Percentiles rank a stretch among this genome's conserved stretches.
Evolutionary conservation across 2,329 filamentous ascomycete genomes (phyloP).

Genomic region (Colletotrichum viniferum): DNA sequence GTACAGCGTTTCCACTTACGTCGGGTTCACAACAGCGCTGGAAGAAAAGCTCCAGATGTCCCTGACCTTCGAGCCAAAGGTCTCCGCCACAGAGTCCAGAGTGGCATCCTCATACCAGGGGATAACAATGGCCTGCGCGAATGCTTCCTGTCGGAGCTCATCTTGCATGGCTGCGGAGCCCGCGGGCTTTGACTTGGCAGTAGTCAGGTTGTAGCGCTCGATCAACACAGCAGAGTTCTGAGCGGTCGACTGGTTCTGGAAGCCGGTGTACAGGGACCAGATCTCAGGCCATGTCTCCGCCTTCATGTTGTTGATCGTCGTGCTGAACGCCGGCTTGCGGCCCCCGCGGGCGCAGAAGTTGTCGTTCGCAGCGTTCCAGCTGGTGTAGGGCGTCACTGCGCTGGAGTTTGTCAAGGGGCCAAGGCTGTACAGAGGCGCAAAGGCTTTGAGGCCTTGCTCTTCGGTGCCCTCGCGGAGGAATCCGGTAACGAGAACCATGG

Average conservation of each 20-base stretch:
- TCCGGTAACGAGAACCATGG: constrained; percentile 33
- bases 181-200: constrained; percentile 26
- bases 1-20: neutral
- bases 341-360: constrained; percentile 38
- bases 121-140: constrained; percentile 36
- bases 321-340: constrained; percentile 42
- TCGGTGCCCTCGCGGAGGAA: constrained; percentile 35
- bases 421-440: constrained; percentile 37
- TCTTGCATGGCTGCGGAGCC: constrained; percentile 31
- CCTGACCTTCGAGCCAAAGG: constrained; percentile 35
- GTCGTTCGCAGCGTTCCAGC: constrained; percentile 42
- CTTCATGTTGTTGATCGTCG: constrained; percentile 35
- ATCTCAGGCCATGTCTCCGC: constrained; percentile 39
- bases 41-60: constrained; percentile 28
- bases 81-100: constrained; percentile 36
- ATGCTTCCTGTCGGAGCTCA: constrained; percentile 35
- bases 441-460: constrained; percentile 31
- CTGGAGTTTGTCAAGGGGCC: constrained; percentile 30
- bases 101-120: constrained; percentile 41
- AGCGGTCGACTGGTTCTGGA: constrained; percentile 34
- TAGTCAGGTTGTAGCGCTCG: constrained; percentile 40
- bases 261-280: constrained; percentile 40
- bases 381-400: constrained; percentile 34
- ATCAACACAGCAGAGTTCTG: constrained; percentile 36
- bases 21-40: constrained; percentile 24